Percentiles rank a stretch among this genome's conserved stretches.
phyloP scores from a whole-genome alignment of 306 rosid genomes.

The Nissolia schottii region DNA sequence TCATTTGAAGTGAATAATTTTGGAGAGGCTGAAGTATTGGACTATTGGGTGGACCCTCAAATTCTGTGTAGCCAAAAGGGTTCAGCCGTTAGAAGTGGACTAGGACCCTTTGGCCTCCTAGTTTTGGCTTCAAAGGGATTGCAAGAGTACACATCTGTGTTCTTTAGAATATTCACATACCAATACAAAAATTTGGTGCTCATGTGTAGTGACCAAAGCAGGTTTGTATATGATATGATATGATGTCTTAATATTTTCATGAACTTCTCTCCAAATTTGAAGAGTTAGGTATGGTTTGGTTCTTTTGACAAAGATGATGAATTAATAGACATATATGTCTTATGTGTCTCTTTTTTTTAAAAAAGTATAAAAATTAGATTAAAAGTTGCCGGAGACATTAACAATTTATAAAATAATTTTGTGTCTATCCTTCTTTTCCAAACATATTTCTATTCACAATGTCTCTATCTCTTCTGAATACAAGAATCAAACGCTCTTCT shows the following conservation, averaged over 20 bases:
- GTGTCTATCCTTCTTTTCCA: no score
- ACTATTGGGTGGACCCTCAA: slow-evolving; percentile 51
- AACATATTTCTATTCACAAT: no score
- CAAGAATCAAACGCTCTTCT: no score
- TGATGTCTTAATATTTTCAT: not conserved
- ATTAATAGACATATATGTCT: no score
- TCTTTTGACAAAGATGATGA: no score
- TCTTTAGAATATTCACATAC: slow-evolving; percentile 54
- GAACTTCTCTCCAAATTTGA: not conserved
- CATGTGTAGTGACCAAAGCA: slow-evolving; percentile 79
- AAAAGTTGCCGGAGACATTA: no score
- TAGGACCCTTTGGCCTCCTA: slow-evolving; percentile 77
- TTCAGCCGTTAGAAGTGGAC: slow-evolving; percentile 38
- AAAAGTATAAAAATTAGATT: no score
- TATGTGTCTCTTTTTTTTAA: no score
- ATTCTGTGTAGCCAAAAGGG: slow-evolving; percentile 52
- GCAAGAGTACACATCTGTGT: slow-evolving; percentile 68
- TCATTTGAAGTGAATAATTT: slow-evolving; percentile 43
- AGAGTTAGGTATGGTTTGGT: no score
- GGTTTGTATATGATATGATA: slow-evolving; percentile 30
- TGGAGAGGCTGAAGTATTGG: slow-evolving; percentile 44
- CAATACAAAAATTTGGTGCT: slow-evolving; percentile 52
- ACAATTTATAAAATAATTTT: no score
- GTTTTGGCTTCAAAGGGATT: slow-evolving; percentile 63
- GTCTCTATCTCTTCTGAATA: no score